Conservation (phyloP, 371 early-diverging fungal species). For the Phascolomyces articulosus region DNA sequence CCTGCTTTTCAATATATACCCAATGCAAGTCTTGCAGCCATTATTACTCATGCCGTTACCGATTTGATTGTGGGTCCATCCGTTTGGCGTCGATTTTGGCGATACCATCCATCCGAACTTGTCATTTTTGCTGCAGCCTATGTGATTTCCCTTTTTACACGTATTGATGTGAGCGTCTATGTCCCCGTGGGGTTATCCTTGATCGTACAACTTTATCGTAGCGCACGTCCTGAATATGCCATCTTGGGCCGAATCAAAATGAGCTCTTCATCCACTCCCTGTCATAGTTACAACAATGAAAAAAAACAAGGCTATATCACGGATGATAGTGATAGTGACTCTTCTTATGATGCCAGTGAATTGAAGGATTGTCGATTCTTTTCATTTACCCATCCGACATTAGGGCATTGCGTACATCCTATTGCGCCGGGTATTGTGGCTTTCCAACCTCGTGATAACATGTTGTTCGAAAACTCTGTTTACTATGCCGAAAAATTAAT, state of each 20-base stretch:
- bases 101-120: slow-evolving; percentile 38
- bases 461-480: slow-evolving; percentile 75
- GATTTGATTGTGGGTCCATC: slow-evolving; percentile 62
- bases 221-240: slow-evolving; percentile 64
- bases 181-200: slow-evolving; percentile 66
- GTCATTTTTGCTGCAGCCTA: slow-evolving; percentile 41
- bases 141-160: slow-evolving; percentile 63
- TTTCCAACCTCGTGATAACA: slow-evolving; percentile 67
- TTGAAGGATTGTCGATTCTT: slow-evolving; percentile 1
- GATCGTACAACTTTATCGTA: slow-evolving; percentile 65
- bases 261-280: slow-evolving; percentile 6
- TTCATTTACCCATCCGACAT: slow-evolving; percentile 32
- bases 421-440: slow-evolving; percentile 63
- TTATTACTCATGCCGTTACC: slow-evolving; percentile 76
- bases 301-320: slow-evolving; percentile 1
- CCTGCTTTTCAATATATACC: slow-evolving; percentile 86
- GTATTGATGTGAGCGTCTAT: slow-evolving; percentile 72
- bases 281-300: neutral
- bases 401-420: slow-evolving; percentile 35
- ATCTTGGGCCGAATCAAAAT: slow-evolving; percentile 33
- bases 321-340: neutral
- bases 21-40: slow-evolving; percentile 72
- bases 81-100: slow-evolving; percentile 49
- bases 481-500: slow-evolving; percentile 51
- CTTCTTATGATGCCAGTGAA: neutral